Conservation (phyloP, 257 asterid species). For the Fraxinus cuspidata region DNA sequence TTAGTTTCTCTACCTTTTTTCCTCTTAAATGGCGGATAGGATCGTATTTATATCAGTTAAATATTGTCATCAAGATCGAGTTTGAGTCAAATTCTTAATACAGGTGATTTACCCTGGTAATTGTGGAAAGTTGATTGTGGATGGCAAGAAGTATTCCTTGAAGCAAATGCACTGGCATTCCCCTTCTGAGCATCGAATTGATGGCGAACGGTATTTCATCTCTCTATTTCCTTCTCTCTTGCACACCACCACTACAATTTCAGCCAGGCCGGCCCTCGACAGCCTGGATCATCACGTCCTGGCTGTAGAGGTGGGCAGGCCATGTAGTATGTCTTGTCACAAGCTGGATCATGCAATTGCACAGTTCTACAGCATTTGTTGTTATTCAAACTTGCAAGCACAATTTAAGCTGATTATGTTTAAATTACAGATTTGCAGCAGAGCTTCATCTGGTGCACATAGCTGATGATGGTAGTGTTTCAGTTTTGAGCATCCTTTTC, state of each 20-base stretch:
- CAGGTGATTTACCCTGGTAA: constrained; percentile 70
- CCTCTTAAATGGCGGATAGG: no score
- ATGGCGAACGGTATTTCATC: constrained; percentile 40
- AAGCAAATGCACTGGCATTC: constrained; percentile 84
- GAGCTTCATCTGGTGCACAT: constrained; percentile 77
- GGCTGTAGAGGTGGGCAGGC: neutral
- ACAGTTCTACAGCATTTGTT: neutral
- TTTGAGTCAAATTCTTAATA: constrained; percentile 3
- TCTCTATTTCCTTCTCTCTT: neutral
- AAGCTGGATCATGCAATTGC: neutral
- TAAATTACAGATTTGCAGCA: constrained; percentile 53
- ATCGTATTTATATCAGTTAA: no score
- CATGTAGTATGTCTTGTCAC: neutral
- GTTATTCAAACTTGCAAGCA: neutral
- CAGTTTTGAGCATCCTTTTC: constrained; percentile 58
- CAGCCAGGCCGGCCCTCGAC: neutral
- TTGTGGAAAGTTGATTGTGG: constrained; percentile 51
- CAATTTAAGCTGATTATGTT: neutral
- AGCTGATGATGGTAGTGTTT: constrained; percentile 51
- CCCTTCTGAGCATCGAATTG: constrained; percentile 63
- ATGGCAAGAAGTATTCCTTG: constrained; percentile 46
- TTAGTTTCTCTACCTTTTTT: constrained; percentile 21
- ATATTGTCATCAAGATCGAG: no score
- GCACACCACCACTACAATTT: neutral
- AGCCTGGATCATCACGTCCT: neutral